A percentile compares a stretch with the other conserved stretches of the same genome.
Evolutionary conservation across 2,329 filamentous ascomycete genomes (phyloP).

Genomic region (Pyricularia grisea): DNA sequence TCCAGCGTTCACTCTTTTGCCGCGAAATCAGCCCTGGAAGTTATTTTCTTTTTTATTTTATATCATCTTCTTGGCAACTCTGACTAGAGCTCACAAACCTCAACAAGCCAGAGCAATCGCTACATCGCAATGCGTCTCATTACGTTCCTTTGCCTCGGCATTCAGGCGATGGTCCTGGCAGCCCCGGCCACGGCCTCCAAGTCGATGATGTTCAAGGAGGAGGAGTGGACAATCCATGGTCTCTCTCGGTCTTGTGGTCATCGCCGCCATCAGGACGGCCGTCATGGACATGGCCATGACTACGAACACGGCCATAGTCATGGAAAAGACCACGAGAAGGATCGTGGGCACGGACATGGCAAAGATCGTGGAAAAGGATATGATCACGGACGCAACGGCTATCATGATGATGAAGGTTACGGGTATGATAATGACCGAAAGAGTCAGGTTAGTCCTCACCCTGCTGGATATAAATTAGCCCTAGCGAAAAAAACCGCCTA

Average conservation of each 20-base stretch:
- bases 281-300: background rate
- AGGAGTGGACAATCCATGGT: background rate
- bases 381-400: too few relatives aligned
- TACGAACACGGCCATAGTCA: background rate
- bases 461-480: background rate
- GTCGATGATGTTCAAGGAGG: background rate
- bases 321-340: background rate
- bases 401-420: too few relatives aligned
- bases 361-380: too few relatives aligned
- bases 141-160: background rate
- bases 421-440: background rate
- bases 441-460: background rate
- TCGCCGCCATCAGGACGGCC: background rate
- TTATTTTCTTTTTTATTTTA: too few relatives aligned
- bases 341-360: background rate
- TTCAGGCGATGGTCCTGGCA: background rate
- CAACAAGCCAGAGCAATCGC: background rate
- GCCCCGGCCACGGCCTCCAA: background rate
- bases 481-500: background rate
- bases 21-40: background rate
- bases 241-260: background rate
- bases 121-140: background rate
- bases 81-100: too few relatives aligned
- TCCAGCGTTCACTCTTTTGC: background rate
- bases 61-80: too few relatives aligned